Evolutionary conservation across 345 rosid genomes (phyloP), one percentile per base, ranked within the genome.

Genomic region (Arabidopsis suecica): DNA sequence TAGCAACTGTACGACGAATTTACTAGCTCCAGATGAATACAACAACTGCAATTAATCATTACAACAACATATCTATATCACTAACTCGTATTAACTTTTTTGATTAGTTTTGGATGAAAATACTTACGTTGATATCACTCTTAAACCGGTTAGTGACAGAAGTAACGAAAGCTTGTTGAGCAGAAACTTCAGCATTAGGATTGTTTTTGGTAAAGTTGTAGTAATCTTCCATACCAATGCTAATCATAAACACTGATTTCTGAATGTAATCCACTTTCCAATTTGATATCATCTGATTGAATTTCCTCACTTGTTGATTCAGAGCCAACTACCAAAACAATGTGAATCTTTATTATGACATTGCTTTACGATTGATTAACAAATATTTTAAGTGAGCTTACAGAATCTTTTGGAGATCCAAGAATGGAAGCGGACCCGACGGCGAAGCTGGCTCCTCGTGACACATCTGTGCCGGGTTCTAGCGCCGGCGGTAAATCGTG

Each of bases 21-120:
- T 83, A 68, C 84, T 83, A 61, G 79, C 84, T 44, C 84, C 79
- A 8, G 36, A 12, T 13, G 25, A 10, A 40, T 81, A 78, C 23
- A 81, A 2, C 38, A 64, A 25, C 83, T 83, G 65, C 48, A 50
- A 5, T 49, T 18, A 4, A 42, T 16, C 6, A 51, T 36, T 45
- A 5, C 5, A 23, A 13, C 28, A 51, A 28, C 32, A 28, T 37
- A 36, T 16, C 18, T 33, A 22, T 36, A 51, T 67, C 9, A 37
- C 18, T 16, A 0, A 54, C 18, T 54, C n/a, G 6, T 23, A 23
- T 7, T 30, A 16, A 16, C n/a, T 32, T 56, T 70, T 16, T 18
- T 2, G 5, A 34, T 5, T 25, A 32, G 20, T 2, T 13, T 8
- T 59, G 14, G 4, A 53, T 13, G 2, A 22, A 70, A 38, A 61